Conservation (phyloP, 495 filamentous ascomycete genomes). For the Cercophora samala region DNA sequence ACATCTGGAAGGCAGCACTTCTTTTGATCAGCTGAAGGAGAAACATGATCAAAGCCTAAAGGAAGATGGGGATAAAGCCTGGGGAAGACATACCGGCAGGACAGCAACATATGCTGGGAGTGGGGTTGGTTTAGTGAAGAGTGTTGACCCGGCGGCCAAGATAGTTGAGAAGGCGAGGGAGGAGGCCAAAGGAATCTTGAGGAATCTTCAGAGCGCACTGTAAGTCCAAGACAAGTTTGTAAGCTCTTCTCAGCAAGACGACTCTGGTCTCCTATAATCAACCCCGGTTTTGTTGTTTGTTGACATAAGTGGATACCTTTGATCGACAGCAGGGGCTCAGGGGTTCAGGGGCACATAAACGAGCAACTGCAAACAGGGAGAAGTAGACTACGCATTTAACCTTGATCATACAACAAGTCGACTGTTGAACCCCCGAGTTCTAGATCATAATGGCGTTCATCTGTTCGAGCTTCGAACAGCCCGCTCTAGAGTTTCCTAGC, state of each 20-base stretch:
- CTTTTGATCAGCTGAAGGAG: conserved; percentile 56
- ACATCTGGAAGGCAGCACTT: conserved; percentile 49
- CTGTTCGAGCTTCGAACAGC: too few species aligned
- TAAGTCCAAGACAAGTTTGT: background rate
- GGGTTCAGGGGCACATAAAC: too few species aligned
- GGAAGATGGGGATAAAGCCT: conserved; percentile 54
- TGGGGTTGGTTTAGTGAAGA: conserved; percentile 59
- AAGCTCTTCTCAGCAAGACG: background rate
- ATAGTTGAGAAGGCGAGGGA: conserved; percentile 68
- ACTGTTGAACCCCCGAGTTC: too few species aligned
- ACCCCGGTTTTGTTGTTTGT: too few species aligned
- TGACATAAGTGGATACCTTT: too few species aligned
- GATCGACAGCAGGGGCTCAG: too few species aligned
- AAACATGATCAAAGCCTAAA: conserved; percentile 54
- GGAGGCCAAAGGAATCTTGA: conserved; percentile 58
- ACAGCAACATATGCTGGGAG: conserved; percentile 68
- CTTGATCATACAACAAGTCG: too few species aligned
- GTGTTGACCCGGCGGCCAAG: conserved; percentile 61
- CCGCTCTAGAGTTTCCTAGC: too few species aligned
- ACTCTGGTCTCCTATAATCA: too few species aligned
- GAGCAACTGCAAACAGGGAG: too few species aligned
- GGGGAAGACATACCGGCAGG: conserved; percentile 57
- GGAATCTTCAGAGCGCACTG: conserved; percentile 1
- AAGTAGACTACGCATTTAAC: too few species aligned
- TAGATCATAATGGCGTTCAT: too few species aligned